Evolutionary conservation across 164 flowering plant species (phyloP), one percentile per base, ranked within the genome.

Genomic region (Vitis riparia): DNA sequence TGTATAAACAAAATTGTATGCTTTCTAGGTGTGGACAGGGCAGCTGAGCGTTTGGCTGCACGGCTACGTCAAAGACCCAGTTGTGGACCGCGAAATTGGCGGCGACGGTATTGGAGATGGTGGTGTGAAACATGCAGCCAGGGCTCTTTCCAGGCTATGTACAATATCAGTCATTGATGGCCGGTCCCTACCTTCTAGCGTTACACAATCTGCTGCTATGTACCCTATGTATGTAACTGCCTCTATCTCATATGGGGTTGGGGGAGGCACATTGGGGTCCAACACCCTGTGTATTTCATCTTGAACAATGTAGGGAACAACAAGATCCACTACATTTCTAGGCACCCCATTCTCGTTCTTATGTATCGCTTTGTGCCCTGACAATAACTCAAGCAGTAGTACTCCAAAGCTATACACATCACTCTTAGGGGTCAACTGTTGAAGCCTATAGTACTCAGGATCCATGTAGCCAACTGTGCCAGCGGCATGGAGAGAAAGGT

Each of bases 341-440:
- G 92, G 91, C 16, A 59, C 66, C 3, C 87, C 93, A 5, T 69
- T 55, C 66, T 82, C 91, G 10, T 79, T 80, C 51, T 52, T 72
- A 49, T 91, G 93, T 14, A 94, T 87, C 6, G 98, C 98, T 74
- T 75, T 88, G 56, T 12, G 50, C 11, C 98, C 98, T 0, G 94
- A 80, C 17, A 94, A n/a, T 11, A 94, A 5, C 59, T 94, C 98
- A 0, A 94, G 78, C 68, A 94, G 52, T 9, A 94, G 81, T 0
- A 94, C 88, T 0, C 98, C 98, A 51, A 89, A 92, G 68, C 98
- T 90, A 55, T 94, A 94, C 12, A 94, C 94, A 55, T 94, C 98
- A 55, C 93, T 90, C 80, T 88, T 91, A 1, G 81, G 75, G 0
- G 89, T 89, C 62, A 94, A 59, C 15, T 80, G 79, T 58, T 89